Conservation (phyloP, 129 eudicot species). For the Silybum marianum region DNA sequence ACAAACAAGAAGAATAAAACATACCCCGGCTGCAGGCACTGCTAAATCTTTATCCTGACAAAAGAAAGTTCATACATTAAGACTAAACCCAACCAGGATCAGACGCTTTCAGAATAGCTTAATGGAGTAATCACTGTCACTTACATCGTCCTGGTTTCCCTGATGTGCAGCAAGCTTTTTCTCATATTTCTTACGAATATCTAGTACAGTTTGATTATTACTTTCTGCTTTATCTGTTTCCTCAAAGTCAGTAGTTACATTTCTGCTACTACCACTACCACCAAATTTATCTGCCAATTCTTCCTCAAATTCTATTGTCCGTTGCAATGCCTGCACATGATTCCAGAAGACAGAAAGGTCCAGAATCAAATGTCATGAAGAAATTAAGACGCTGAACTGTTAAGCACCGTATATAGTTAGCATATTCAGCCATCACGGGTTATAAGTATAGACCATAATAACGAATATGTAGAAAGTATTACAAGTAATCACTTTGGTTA, state of each 20-base stretch:
- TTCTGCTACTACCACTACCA: conserved; percentile 74
- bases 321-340: conserved; percentile 72
- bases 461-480: conserved; percentile 8
- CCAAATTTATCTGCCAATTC: conserved; percentile 94
- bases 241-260: conserved; percentile 56
- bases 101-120: neutral
- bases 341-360: conserved; percentile 4
- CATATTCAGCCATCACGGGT: conserved; percentile 14
- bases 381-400: neutral
- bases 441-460: neutral
- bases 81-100: conserved; percentile 20
- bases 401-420: conserved; percentile 10
- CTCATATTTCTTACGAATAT: conserved; percentile 92
- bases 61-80: conserved; percentile 22
- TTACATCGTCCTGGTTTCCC: conserved; percentile 62
- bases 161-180: conserved; percentile 87
- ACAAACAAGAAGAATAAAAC: conserved; percentile 9
- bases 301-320: conserved; percentile 95
- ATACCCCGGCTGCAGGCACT: conserved; percentile 97
- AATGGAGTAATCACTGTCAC: conserved; percentile 10
- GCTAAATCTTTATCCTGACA: conserved; percentile 77
- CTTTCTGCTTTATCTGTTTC: conserved; percentile 53
- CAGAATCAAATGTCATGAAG: conserved; percentile 7
- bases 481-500: neutral
- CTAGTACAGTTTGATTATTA: conserved; percentile 58